phyloP scores from a whole-genome alignment of 306 rosid genomes.

The Morella rubra region DNA sequence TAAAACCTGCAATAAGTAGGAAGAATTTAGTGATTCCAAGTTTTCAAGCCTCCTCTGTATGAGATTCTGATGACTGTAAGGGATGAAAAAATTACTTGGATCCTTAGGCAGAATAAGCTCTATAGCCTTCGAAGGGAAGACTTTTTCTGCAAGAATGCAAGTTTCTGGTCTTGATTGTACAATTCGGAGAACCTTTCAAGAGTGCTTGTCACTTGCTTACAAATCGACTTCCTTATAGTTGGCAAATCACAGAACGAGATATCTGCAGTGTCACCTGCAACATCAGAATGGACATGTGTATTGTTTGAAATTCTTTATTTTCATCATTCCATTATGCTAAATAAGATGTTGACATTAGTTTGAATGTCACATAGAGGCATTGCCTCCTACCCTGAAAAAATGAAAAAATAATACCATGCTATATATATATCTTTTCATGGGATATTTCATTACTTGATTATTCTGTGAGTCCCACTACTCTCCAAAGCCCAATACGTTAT shows the following conservation, averaged over 20 bases:
- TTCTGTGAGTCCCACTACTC: too few relatives aligned
- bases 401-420: too few relatives aligned
- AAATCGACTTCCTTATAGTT: conserved; percentile 21
- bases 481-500: too few relatives aligned
- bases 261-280: conserved; percentile 6
- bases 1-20: conserved; percentile 53
- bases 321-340: conserved; percentile 13
- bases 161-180: conserved; percentile 74
- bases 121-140: conserved; percentile 65
- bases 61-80: background rate
- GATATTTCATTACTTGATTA: too few relatives aligned
- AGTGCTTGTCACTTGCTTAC: conserved; percentile 36
- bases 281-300: conserved; percentile 5
- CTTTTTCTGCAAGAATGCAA: conserved; percentile 60
- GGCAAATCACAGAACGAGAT: conserved; percentile 10
- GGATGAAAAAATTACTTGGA: conserved; percentile 43
- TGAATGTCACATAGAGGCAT: background rate
- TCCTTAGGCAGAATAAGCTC: conserved; percentile 76
- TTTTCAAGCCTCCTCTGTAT: conserved; percentile 1
- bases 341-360: conserved; percentile 10
- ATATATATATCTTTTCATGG: too few relatives aligned
- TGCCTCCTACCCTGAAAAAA: background rate
- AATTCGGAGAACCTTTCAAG: conserved; percentile 74
- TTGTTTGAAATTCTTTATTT: conserved; percentile 7
- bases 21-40: conserved; percentile 17